These are phyloP conservation scores for Odonthalia washingtoniensis DNA, from an alignment of 31 red algal species.

Conservation along the genomic window DNA sequence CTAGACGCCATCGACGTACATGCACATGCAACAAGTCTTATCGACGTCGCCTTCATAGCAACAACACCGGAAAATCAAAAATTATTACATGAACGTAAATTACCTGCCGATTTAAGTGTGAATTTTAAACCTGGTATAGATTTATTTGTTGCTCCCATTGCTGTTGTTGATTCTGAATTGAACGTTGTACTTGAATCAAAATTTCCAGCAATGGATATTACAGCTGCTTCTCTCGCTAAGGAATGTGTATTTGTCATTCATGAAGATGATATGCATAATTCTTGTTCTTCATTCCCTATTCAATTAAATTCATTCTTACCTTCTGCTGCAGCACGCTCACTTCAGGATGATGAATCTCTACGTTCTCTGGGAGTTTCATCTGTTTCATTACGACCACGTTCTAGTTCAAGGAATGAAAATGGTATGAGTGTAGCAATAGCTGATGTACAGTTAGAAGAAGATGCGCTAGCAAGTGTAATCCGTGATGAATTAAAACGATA, in stretches of 20 bases:
- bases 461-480: neutral
- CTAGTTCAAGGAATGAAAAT: too few species aligned
- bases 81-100: conserved; percentile 39
- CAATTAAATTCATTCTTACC: conserved; percentile 51
- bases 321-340: conserved; percentile 20
- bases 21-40: conserved; percentile 33
- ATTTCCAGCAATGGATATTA: conserved; percentile 8
- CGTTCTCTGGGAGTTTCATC: conserved; percentile 47
- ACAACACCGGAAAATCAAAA: neutral
- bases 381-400: conserved; percentile 33
- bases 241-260: conserved; percentile 56
- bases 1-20: conserved; percentile 42
- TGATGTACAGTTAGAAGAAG: neutral
- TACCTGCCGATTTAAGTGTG: conserved; percentile 57
- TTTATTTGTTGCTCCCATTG: conserved; percentile 61
- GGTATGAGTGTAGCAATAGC: neutral
- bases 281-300: conserved; percentile 35
- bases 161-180: conserved; percentile 42
- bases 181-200: conserved; percentile 51
- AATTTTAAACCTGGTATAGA: conserved; percentile 62
- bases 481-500: neutral
- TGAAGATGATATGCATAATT: conserved; percentile 24
- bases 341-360: conserved; percentile 32
- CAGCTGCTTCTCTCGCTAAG: conserved; percentile 56
- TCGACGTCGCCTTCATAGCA: conserved; percentile 68